Evolutionary conservation across 805 yeast genomes (phyloP), one percentile per base, ranked within the genome.

Genomic region (Kazachstania martiniae): DNA sequence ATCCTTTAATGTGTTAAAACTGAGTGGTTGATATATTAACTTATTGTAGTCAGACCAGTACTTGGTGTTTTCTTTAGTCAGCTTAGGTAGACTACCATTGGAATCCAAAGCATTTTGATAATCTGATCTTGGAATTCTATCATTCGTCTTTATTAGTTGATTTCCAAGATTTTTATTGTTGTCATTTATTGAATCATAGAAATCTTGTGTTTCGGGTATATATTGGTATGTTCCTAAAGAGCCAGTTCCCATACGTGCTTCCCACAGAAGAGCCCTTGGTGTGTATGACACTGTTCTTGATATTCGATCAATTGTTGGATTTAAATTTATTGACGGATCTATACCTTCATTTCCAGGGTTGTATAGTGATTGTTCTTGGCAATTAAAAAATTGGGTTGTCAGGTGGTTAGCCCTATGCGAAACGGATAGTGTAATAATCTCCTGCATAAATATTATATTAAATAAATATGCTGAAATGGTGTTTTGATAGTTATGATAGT

Each of bases 241-340:
- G 0, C 96, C 95, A 47, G 66, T 70, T 0, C 95, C 95, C 30
- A 80, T 77, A 14, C 66, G 61, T 28, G 75, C 68, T 40, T 91
- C 97, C 77, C 87, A 84, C n/a, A 85, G 46, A 22, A 85, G 46
- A 0, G 82, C 72, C 34, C 97, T 59, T 1, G 98, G 97, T n/a
- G 78, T 65, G 49, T 74, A 84, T n/a, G 74, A 70, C 1, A 70
- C 68, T 0, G 71, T 56, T 32, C 67, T 66, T 7, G 63, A 54
- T 27, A 62, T 39, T 3, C 40, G 35, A 22, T 61, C 57, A 1
- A 59, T 42, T 1, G 65, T 65, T 4, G 69, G 59, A 25, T 63
- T 58, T 40, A 75, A 63, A 38, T 66, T 65, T 3, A 75, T 62
- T 12, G 58, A 33, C 3, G 78, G 68, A 38, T 67, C 70, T 35